Base-by-base conservation (phyloP, 1,284 basidiomycete species). In the Puccinia brachypodii region DNA sequence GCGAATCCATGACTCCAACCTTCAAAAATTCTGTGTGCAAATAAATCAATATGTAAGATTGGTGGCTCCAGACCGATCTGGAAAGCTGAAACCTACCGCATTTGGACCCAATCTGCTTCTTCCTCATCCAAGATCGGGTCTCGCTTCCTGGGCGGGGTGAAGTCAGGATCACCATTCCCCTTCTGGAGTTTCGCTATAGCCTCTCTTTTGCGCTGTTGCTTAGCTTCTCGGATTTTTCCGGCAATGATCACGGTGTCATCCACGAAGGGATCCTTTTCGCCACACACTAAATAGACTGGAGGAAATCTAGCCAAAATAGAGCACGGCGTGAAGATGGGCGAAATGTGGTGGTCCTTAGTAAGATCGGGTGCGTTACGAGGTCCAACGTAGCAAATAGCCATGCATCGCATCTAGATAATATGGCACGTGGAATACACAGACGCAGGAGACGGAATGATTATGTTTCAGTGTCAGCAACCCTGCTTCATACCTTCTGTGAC, bases 341-440 rank as follows among this genome's bases (percentile, higher is more conserved):
- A 97, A 83, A 98, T 91, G 87, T 93, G 92, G 87, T 98, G 98
- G 89, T 99, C 95, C 60, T 93, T 93, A 82, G 92, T 91, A 86
- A 98, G 94, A 87, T 98, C 95, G 19, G 96, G 96, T 85, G 94
- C 93, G 77, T 91, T 91, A 72, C 93, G 90, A 0, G 96, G 95
- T 0, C 96, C 96, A 83, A 98, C 92, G 87, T 98, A 98, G 81
- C 98, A 89, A 84, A 98, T 96, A 0, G 96, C 95, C 96, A 98
- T 98, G 0, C 96, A 95, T 60, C 96, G 93, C 93, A 98, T 96
- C 95, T 96, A 83, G 22, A 66, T n/a, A n/a, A n/a, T n/a, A n/a
- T n/a, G 33, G 31, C 28, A 36, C 56, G 40, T 9, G 3, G 16
- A 40, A 75, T 38, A n/a, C 22, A 38, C 36, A 25, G 33, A 74